phyloP scores from a whole-genome alignment of 2,329 filamentous ascomycete species.

The Colletotrichum sp. region DNA sequence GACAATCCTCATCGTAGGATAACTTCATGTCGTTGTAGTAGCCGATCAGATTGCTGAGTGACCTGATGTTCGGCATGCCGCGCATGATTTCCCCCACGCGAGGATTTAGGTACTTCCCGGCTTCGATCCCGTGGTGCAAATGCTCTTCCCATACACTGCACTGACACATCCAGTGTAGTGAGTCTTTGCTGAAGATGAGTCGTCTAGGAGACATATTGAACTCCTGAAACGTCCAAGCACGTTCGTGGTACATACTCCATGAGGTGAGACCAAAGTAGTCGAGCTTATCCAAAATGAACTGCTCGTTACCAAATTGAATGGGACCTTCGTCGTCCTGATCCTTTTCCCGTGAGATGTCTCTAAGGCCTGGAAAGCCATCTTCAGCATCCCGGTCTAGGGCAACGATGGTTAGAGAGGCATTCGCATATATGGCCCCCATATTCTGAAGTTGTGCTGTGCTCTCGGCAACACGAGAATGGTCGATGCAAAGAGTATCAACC shows the following conservation, averaged over 20 bases:
- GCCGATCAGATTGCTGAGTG: not conserved
- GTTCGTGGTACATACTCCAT: not conserved
- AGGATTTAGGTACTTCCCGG: not conserved
- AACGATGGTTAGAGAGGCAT: not conserved
- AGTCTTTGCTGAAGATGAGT: not conserved
- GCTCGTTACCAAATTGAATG: not conserved
- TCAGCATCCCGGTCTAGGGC: not conserved
- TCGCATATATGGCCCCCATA: slow-evolving; percentile 1
- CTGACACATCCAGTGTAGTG: not conserved
- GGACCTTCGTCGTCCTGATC: rapidly evolving
- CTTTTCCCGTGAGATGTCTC: not conserved
- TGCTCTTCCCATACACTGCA: not conserved
- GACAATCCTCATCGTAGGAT: slow-evolving; percentile 31
- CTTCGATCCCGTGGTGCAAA: too few relatives aligned
- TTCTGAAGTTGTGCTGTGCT: not conserved
- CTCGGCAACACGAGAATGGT: not conserved
- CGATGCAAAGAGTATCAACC: not conserved
- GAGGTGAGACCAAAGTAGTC: too few relatives aligned
- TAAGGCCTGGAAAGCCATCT: not conserved
- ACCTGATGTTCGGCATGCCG: not conserved
- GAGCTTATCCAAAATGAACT: not conserved
- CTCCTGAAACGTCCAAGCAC: not conserved
- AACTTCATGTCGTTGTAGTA: slow-evolving; percentile 34
- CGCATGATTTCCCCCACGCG: not conserved
- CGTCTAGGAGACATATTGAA: not conserved